phyloP scores from a whole-genome alignment of 495 filamentous ascomycete species.

The Daldinia vernicosa region DNA sequence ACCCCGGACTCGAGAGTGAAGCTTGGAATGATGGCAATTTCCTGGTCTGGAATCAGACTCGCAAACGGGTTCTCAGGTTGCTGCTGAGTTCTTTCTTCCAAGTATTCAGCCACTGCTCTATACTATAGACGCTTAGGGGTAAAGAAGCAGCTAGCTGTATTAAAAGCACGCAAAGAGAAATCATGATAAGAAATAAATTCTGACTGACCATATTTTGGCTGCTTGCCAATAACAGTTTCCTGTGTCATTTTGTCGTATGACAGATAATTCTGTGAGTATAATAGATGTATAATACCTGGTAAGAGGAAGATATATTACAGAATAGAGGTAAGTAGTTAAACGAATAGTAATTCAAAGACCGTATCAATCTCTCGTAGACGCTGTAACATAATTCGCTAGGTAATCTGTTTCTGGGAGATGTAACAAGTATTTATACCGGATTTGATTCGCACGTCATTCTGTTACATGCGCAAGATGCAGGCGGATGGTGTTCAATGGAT shows the following conservation, averaged over 20 bases:
- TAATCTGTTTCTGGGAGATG: not conserved
- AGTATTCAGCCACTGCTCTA: constrained; percentile 63
- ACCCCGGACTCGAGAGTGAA: constrained; percentile 96
- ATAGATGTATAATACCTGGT: not conserved
- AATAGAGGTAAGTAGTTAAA: not conserved
- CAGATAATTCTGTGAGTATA: constrained; percentile 1
- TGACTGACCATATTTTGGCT: constrained; percentile 55
- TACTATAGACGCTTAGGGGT: not conserved
- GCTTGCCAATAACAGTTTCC: constrained; percentile 8
- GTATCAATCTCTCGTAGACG: not conserved
- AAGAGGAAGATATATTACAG: not conserved
- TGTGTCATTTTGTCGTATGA: constrained; percentile 33
- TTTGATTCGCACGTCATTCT: constrained; percentile 23
- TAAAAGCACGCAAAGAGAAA: not conserved
- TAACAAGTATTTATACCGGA: constrained; percentile 2
- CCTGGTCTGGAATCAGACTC: constrained; percentile 83
- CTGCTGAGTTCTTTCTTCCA: constrained; percentile 64
- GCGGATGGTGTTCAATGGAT: constrained; percentile 18
- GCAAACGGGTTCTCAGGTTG: constrained; percentile 96
- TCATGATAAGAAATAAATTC: not conserved
- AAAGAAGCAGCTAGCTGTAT: not conserved
- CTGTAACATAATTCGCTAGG: not conserved
- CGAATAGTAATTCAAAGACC: not conserved
- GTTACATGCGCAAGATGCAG: constrained; percentile 3
- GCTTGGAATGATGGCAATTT: constrained; percentile 81